Base-by-base conservation (phyloP, 2,329 filamentous ascomycete species). In the Beauveria brongniartii region DNA sequence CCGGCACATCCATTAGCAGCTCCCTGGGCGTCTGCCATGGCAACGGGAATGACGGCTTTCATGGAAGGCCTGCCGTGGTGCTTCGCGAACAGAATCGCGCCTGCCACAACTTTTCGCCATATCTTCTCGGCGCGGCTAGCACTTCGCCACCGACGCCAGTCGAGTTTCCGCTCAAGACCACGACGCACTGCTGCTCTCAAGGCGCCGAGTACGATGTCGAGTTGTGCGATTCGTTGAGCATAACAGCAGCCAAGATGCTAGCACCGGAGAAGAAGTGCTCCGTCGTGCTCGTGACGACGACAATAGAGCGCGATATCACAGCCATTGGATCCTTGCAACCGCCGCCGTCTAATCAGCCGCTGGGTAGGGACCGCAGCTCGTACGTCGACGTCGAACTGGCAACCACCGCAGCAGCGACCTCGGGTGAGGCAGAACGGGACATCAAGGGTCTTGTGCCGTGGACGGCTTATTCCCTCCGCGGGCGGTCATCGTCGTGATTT, bases 1-100 rank as follows among this genome's bases (percentile, higher is more conserved):
- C 72, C n/a, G 73, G 70, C 48, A 73, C 69, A 14, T 67, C 69
- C 18, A 69, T 63, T 62, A 68, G 61, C 22, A 57, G 52, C 43
- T 65, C 65, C 41, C 61, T 55, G 18, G 34, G 50, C 12, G 62
- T 22, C 46, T 63, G 40, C 40, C 54, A 44, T 54, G 64, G 46
- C 28, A 53, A 46, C 43, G 61, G 47, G 34, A 55, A 24, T 56
- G 37, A 53, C 47, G 55, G 54, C 12, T 50, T 24, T 16, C 51
- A 55, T 22, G 55, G 40, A 5, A 22, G 48, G 30, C 46, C 30
- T 41, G 44, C 20, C 20, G 50, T 20, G 43, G n/a, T 22, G 28
- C 22, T 43, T 6, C 34, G 41, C 10, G 34, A 40, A 18, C 24
- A 40, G 12, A 24, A 22, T 28, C 52, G 41, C 9, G 28, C 43